Conservation (phyloP, 192 early-diverging fungal species). For the Cladochytrium replicatum region DNA sequence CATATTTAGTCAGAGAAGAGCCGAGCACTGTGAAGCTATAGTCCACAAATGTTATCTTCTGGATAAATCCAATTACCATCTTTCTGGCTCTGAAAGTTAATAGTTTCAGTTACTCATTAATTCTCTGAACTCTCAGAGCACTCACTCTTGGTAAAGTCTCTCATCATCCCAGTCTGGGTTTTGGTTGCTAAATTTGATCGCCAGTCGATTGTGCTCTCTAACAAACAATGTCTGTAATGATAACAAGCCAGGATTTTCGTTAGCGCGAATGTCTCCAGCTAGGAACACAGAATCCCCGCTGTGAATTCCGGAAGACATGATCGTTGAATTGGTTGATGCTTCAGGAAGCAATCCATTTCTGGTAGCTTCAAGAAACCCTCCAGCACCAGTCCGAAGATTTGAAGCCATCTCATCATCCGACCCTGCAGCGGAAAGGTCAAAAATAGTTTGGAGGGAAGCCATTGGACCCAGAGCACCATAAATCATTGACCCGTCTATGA, state of each 20-base stretch:
- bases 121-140: neutral
- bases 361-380: neutral
- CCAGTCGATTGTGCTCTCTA: too few species aligned
- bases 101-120: neutral
- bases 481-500: neutral
- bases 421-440: neutral
- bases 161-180: too few species aligned
- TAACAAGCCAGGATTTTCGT: neutral
- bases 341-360: neutral
- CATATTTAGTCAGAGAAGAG: too few species aligned
- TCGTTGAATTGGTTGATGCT: neutral
- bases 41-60: neutral
- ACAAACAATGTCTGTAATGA: too few species aligned
- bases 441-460: neutral
- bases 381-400: neutral
- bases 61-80: too few species aligned
- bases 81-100: too few species aligned
- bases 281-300: neutral
- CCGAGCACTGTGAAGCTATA: too few species aligned
- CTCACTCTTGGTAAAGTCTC: too few species aligned
- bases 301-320: neutral
- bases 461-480: neutral
- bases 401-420: neutral
- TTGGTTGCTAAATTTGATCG: too few species aligned
- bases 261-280: neutral